Evolutionary conservation across 805 yeast species (phyloP).

Genomic region (Wickerhamomyces mucosus): DNA sequence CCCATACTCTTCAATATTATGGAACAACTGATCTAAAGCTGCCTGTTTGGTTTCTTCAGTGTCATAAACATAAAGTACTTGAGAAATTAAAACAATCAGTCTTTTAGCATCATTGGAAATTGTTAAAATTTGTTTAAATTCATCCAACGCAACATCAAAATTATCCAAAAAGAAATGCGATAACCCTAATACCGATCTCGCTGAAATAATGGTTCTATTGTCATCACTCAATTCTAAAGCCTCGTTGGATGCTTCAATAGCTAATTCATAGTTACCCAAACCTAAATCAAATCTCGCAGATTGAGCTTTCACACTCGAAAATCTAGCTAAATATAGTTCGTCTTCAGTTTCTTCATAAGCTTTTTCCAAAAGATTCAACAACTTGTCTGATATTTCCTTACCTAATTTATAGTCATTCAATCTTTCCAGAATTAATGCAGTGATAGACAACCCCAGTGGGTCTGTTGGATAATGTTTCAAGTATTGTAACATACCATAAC

Average conservation of each 20-base stretch:
- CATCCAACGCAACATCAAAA: conserved; percentile 56
- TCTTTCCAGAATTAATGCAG: conserved; percentile 56
- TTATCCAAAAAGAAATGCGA: conserved; percentile 53
- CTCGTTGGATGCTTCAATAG: conserved; percentile 52
- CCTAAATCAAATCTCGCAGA: conserved; percentile 68
- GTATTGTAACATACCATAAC: conserved; percentile 55
- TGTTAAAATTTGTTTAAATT: conserved; percentile 55
- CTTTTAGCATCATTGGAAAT: conserved; percentile 48
- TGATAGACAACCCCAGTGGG: conserved; percentile 43
- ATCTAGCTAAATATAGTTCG: conserved; percentile 35
- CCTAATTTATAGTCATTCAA: conserved; percentile 54
- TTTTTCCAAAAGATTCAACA: conserved; percentile 42
- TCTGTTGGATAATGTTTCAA: conserved; percentile 55
- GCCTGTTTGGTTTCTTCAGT: conserved; percentile 71
- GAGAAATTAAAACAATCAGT: conserved; percentile 66
- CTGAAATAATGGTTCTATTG: conserved; percentile 36
- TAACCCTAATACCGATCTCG: conserved; percentile 64
- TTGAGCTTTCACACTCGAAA: conserved; percentile 56
- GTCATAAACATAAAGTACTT: conserved; percentile 70
- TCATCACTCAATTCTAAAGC: conserved; percentile 39
- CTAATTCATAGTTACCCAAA: conserved; percentile 38
- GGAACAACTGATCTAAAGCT: conserved; percentile 75
- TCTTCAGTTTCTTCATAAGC: conserved; percentile 49
- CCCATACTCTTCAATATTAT: conserved; percentile 54
- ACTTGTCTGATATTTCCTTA: conserved; percentile 31